A percentile compares a stretch with the other conserved stretches of the same genome.
Evolutionary conservation across 495 filamentous ascomycete species (phyloP).

Genomic region (Cercophora samala): DNA sequence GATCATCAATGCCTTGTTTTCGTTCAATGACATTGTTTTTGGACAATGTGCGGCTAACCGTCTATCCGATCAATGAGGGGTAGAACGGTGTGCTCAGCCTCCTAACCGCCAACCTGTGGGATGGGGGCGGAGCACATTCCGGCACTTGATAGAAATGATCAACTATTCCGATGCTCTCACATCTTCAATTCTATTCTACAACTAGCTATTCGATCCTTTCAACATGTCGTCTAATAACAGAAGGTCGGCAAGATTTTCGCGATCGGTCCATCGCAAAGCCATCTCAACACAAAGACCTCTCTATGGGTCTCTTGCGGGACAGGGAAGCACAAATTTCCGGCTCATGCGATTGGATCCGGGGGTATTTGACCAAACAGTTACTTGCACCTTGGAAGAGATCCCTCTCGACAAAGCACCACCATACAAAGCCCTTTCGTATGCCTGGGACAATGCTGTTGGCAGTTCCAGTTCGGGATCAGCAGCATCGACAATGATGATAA

Average conservation of each 20-base stretch:
- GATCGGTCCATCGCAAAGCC: neutral
- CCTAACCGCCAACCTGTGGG: neutral
- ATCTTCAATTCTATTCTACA: neutral
- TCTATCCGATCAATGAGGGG: neutral
- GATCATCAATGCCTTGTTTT: no score
- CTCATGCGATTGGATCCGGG: constrained; percentile 7
- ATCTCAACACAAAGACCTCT: neutral
- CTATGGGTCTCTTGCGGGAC: neutral
- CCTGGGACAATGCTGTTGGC: constrained; percentile 15
- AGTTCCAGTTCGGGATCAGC: neutral
- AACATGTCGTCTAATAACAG: neutral
- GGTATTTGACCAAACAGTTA: neutral
- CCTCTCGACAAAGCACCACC: constrained; percentile 6
- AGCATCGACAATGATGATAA: neutral
- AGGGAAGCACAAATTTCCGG: constrained; percentile 5
- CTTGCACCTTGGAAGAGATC: neutral
- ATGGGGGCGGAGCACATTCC: neutral
- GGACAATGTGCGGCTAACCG: no score
- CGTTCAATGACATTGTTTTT: no score
- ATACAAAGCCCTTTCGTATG: constrained; percentile 24
- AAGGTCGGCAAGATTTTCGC: neutral
- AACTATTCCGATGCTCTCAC: neutral
- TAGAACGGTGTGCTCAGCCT: neutral
- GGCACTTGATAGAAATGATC: no score
- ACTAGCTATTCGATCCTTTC: neutral